These are phyloP conservation scores for Syncephalastrum contaminatum DNA, from an alignment of 371 early-diverging fungal species.

Conservation along the genomic window DNA sequence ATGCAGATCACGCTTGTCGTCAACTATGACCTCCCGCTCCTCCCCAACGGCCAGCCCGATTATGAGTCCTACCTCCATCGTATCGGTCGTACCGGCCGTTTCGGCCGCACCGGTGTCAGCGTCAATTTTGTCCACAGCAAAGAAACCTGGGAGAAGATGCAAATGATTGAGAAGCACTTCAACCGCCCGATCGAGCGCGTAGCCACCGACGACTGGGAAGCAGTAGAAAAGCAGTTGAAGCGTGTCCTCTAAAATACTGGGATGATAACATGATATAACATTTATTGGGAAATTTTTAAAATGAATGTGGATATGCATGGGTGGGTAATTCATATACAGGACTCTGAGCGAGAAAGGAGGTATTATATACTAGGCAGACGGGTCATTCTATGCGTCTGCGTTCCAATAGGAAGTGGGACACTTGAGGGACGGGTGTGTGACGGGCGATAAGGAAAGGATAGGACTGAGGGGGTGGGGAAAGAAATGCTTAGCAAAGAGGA, in stretches of 20 bases:
- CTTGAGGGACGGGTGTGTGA: no score
- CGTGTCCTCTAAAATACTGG: slow-evolving; percentile 50
- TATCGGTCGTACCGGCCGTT: slow-evolving; percentile 99
- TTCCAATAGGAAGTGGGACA: no score
- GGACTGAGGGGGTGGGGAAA: no score
- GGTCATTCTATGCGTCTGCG: no score
- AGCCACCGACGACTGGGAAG: slow-evolving; percentile 76
- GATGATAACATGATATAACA: no score
- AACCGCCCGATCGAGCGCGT: slow-evolving; percentile 73
- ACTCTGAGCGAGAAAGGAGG: no score
- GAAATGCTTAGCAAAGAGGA: no score
- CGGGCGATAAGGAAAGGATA: no score
- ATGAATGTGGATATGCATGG: no score
- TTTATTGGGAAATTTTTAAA: no score
- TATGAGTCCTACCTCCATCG: slow-evolving; percentile 97
- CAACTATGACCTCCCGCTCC: slow-evolving; percentile 95
- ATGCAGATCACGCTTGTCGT: slow-evolving; percentile 95
- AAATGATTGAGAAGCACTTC: slow-evolving; percentile 76
- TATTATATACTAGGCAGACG: no score
- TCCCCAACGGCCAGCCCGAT: slow-evolving; percentile 62
- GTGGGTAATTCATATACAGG: no score
- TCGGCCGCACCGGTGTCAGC: slow-evolving; percentile 94
- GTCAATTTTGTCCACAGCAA: slow-evolving; percentile 95
- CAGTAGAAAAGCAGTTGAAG: slow-evolving; percentile 75
- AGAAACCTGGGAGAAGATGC: slow-evolving; percentile 68